Conservation (phyloP, 257 asterid species). For the Solanum appendiculatum region DNA sequence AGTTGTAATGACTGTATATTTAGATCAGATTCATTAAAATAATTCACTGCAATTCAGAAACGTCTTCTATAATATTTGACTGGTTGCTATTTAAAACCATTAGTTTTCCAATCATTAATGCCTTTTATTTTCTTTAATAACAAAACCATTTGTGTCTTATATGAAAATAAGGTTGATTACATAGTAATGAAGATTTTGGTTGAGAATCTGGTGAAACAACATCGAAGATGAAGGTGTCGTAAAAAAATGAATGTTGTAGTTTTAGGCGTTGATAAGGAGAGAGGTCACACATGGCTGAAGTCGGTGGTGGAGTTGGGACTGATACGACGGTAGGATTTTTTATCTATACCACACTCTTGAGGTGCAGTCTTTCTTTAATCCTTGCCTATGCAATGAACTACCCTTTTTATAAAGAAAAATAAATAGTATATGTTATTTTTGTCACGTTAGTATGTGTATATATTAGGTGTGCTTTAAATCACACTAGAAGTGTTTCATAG, state of each 20-base stretch:
- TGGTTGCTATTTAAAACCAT: neutral
- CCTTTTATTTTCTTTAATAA: neutral
- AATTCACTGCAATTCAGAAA: neutral
- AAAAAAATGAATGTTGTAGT: neutral
- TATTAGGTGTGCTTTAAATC: neutral
- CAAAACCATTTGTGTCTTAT: neutral
- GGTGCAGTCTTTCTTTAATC: neutral
- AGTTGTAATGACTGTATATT: neutral
- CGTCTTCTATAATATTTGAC: neutral
- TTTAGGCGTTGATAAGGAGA: neutral
- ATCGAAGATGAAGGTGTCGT: neutral
- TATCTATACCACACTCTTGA: neutral
- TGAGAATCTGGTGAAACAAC: neutral
- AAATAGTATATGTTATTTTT: neutral
- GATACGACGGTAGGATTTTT: neutral
- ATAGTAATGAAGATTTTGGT: neutral
- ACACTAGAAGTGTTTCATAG: neutral
- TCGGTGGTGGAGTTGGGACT: neutral
- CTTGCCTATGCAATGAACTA: neutral
- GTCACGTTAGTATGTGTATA: neutral
- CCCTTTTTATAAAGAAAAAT: neutral
- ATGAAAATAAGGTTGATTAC: neutral
- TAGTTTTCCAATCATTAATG: neutral
- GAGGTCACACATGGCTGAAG: neutral
- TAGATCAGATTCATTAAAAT: neutral